Base-by-base conservation (phyloP, 371 early-diverging fungal genomes). In the Mortierella sp. region DNA sequence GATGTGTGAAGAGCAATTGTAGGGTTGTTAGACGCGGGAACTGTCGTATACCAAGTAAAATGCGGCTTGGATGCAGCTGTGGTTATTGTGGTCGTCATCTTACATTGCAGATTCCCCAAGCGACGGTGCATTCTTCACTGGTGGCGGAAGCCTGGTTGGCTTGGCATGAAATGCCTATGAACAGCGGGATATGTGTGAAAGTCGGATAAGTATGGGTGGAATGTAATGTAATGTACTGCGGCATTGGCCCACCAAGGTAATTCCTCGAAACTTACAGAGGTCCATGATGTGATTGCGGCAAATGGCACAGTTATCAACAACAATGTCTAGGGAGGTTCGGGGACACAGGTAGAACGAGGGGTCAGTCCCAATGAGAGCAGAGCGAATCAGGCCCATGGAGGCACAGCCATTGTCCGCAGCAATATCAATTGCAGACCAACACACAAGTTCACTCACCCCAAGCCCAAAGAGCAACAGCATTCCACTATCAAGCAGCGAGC, bases 281-380 rank as follows among this genome's bases (percentile, higher is more conserved):
- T 99, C 99, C 99, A 99, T 99, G 80, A 98, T 99, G 83, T 99
- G 99, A 83, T 99, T 99, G 76, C 99, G 92, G 85, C 99, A 99
- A 81, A 99, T 99, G 63, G 99, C 99, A 78, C 99, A 99, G 82
- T 96, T 98, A 79, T 99, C 99, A 14, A 99, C 97, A 37, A 95
- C 95, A 86, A 98, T 97, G 81, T 99, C 99, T 97, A 93, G 88
- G 4, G 85, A 88, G 57, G 86, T 3, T 28, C 37, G 24, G 14
- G 17, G 21, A 51, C 19, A 47, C n/a, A 50, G 37, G 45, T 34
- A 27, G 48, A 46, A 44, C 34, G 34, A 34, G 34, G 34, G 34
- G 34, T n/a, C 7, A 34, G 34, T 34, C 34, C 34, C 4, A 34
- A 7, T 34, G 34, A 34, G 34, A 4, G 10, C 50, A 17, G 9